Evolutionary conservation across 2,329 filamentous ascomycete species (phyloP).

Genomic region (Colletotrichum orbiculare): DNA sequence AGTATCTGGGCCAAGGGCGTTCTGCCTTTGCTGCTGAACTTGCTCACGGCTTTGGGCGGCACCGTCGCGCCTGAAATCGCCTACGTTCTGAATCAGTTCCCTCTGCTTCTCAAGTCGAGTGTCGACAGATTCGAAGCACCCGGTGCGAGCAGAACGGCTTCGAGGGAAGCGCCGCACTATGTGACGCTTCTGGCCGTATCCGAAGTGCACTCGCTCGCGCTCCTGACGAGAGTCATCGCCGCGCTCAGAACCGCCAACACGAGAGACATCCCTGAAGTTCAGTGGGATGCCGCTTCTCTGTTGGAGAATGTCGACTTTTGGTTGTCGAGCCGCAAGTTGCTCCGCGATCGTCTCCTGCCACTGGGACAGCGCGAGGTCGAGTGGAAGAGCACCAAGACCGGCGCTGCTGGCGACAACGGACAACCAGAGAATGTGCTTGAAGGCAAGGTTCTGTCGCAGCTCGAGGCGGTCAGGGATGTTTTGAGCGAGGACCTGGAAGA

Average conservation of each 20-base stretch:
- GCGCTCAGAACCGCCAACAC: constrained; percentile 73
- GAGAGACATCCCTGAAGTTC: constrained; percentile 78
- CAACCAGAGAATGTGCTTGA: constrained; percentile 72
- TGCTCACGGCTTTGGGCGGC: constrained; percentile 83
- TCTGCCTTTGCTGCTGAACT: constrained; percentile 87
- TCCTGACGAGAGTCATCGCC: constrained; percentile 79
- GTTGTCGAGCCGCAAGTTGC: constrained; percentile 73
- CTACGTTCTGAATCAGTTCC: constrained; percentile 90
- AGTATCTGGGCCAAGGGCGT: constrained; percentile 91
- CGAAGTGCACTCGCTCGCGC: constrained; percentile 82
- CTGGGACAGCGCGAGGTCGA: constrained; percentile 78
- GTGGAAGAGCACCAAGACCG: constrained; percentile 60
- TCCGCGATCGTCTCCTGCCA: constrained; percentile 80
- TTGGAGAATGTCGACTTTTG: constrained; percentile 88
- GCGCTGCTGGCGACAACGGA: constrained; percentile 44
- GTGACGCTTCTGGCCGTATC: constrained; percentile 79
- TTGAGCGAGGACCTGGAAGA: constrained; percentile 62
- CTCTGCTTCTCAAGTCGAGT: constrained; percentile 78
- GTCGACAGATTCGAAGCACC: constrained; percentile 76
- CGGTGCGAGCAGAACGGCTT: constrained; percentile 62
- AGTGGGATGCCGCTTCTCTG: constrained; percentile 78
- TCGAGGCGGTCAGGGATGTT: constrained; percentile 69
- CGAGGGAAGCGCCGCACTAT: constrained; percentile 64
- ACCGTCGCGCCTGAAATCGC: constrained; percentile 87
- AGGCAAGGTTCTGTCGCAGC: constrained; percentile 77